Evolutionary conservation across 441 rosid genomes (phyloP), one percentile per base, ranked within the genome.

Genomic region (Pelargonium myrrhifolium): DNA sequence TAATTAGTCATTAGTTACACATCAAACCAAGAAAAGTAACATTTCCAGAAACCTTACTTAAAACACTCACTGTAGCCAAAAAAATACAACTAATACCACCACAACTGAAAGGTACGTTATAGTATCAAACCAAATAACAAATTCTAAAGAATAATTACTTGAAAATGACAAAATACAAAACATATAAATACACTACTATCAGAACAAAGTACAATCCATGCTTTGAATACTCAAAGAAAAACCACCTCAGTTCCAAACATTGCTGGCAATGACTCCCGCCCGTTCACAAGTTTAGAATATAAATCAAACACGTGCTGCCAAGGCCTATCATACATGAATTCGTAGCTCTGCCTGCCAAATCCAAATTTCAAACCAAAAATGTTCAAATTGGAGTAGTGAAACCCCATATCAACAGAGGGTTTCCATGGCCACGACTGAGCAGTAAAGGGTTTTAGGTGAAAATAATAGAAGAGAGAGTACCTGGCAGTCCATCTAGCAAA

Each of bases 231-330:
- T 55, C 60, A 9, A 24, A 17, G 17, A 49, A 18, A 53, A 55
- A 18, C 11, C 9, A 55, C 60, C 60, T 55, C 26, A 1, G 60
- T 18, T 55, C 60, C 60, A 75, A 88, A 85, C 82, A 92, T 65
- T 18, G 77, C 55, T 0, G 78, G 64, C 26, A 89, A 63, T 3
- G 85, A 77, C 35, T 71, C 62, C n/a, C 66, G 72, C 60, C 84
- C 89, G 8, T 80, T 76, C 49, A 92, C 91, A 8, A 79, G 69
- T 62, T 81, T 81, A n/a, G 86, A 83, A 74, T 89, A 87, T 66
- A 89, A 88, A 72, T 84, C 81, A 70, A 68, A 58, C 49, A 92
- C 89, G 64, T 85, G 81, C 51, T 84, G 78, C 99, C 99, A 94
- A 35, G 90, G 88, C 83, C 96, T 84, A 35, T 77, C 76, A 62